phyloP scores from a whole-genome alignment of 495 filamentous ascomycete species.

The Penicillium atrosanguineum region DNA sequence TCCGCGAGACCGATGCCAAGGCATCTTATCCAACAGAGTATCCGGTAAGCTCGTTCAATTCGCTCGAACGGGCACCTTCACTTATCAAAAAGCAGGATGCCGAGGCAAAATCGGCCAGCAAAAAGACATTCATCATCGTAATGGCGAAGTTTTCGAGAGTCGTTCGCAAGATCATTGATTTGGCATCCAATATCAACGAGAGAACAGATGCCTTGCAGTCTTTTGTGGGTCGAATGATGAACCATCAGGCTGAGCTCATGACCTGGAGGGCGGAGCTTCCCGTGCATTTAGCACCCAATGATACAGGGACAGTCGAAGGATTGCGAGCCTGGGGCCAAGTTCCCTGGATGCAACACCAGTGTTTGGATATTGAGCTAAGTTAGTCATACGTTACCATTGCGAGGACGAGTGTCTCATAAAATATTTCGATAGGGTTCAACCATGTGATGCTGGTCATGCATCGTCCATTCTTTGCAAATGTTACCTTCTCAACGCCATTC shows the following conservation, averaged over 20 bases:
- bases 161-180: constrained; percentile 11
- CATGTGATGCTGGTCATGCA: constrained; percentile 14
- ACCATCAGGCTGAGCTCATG: constrained; percentile 17
- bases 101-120: background rate
- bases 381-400: background rate
- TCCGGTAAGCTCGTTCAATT: no score
- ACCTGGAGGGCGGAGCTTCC: constrained; percentile 13
- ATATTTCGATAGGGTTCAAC: constrained; percentile 8
- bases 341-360: constrained; percentile 8
- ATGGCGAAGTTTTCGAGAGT: constrained; percentile 9
- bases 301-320: background rate
- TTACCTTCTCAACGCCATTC: constrained; percentile 10
- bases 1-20: constrained; percentile 14
- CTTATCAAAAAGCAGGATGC: background rate
- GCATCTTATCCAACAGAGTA: constrained; percentile 1
- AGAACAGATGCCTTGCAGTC: background rate
- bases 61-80: background rate
- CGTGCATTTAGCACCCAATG: constrained; percentile 2
- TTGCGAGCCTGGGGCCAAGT: background rate
- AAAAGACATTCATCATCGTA: background rate
- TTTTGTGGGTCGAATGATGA: constrained; percentile 14
- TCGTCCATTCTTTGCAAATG: constrained; percentile 9
- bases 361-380: constrained; percentile 11
- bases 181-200: constrained; percentile 11
- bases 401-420: background rate